A percentile compares a stretch with the other conserved stretches of the same genome.
Conservation (phyloP, 441 rosid genomes). For the Populus hybrid region DNA sequence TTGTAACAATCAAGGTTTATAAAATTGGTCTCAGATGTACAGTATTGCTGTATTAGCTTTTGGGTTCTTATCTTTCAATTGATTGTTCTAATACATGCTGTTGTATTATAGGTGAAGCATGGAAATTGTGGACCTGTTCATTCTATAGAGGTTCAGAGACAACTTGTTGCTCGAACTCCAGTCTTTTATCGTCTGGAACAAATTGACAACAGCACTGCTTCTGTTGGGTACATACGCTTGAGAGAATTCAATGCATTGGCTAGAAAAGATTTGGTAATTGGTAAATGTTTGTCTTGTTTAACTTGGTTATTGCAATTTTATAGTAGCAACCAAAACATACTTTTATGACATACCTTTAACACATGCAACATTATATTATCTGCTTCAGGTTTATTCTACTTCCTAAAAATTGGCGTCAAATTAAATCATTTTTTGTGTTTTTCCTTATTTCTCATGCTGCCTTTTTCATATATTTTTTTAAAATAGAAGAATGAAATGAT, state of each 20-base stretch:
- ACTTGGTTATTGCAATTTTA: background rate
- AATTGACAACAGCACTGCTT: conserved; percentile 49
- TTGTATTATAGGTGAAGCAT: conserved; percentile 68
- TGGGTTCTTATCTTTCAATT: background rate
- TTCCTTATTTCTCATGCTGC: background rate
- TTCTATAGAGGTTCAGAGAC: conserved; percentile 70
- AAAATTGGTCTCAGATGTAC: conserved; percentile 1
- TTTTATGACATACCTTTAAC: background rate
- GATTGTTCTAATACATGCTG: too few species aligned
- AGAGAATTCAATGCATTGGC: conserved; percentile 97
- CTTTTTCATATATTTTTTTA: background rate
- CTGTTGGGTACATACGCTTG: conserved; percentile 76
- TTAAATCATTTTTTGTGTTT: background rate
- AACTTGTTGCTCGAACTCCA: conserved; percentile 77
- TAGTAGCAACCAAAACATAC: background rate
- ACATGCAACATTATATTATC: background rate
- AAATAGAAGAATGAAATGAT: background rate
- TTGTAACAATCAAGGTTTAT: conserved; percentile 67
- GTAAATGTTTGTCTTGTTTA: conserved; percentile 37
- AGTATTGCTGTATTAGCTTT: conserved; percentile 11
- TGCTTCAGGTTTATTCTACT: background rate
- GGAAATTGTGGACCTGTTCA: conserved; percentile 75
- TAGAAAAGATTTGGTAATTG: conserved; percentile 84
- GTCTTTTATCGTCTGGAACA: conserved; percentile 82
- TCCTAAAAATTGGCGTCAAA: background rate